phyloP scores from a whole-genome alignment of 306 rosid genomes.

The Malus sieversii region DNA sequence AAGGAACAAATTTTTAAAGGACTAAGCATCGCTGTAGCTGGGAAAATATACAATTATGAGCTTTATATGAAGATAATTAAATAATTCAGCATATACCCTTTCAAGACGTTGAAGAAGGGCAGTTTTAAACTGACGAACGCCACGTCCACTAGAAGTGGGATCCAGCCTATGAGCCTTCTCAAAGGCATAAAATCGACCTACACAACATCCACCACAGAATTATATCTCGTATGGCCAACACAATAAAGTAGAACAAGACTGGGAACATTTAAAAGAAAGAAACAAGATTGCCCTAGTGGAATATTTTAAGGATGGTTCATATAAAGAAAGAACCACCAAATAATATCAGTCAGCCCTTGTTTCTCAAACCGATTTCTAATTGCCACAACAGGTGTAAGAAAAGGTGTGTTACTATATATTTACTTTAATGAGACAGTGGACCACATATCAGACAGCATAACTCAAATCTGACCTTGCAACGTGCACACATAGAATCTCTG shows the following conservation, averaged over 20 bases:
- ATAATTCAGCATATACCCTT: constrained; percentile 52
- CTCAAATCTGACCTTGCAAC: not conserved
- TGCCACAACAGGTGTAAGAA: not conserved
- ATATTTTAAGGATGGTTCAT: not conserved
- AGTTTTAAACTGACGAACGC: constrained; percentile 95
- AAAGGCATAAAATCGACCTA: constrained; percentile 95
- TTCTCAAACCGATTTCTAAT: not conserved
- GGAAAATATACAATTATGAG: not conserved
- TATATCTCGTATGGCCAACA: not conserved
- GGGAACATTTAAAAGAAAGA: not conserved
- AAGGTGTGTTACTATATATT: not conserved
- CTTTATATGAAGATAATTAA: not conserved
- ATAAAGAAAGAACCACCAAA: not conserved
- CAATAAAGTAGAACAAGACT: not conserved
- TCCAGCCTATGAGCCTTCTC: constrained; percentile 99
- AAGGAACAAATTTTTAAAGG: not conserved
- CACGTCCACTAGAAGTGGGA: constrained; percentile 95
- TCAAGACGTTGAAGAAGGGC: constrained; percentile 95
- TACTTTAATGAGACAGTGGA: not conserved
- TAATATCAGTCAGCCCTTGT: not conserved
- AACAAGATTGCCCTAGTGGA: not conserved
- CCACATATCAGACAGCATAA: not conserved
- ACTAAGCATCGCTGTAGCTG: not conserved
- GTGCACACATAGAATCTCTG: not conserved
- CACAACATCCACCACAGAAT: constrained; percentile 4